phyloP scores from a whole-genome alignment of 1,284 basidiomycete species.

The Ustilago esculenta region DNA sequence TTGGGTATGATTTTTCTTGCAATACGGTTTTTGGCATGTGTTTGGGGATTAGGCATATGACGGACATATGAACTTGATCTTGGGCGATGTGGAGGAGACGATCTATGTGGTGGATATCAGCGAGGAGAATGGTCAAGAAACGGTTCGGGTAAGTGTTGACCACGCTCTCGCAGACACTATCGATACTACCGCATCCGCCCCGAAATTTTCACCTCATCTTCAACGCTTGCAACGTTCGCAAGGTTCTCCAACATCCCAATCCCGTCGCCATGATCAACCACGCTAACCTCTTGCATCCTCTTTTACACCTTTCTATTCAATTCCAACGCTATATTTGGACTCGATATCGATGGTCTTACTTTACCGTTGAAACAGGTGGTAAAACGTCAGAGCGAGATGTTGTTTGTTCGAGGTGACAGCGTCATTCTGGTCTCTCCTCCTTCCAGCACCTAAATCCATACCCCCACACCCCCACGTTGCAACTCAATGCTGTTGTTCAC shows the following conservation, averaged over 20 bases:
- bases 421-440: constrained; percentile 67
- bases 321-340: too few species aligned
- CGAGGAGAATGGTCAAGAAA: constrained; percentile 69
- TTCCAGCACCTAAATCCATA: constrained; percentile 33
- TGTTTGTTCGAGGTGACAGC: constrained; percentile 86
- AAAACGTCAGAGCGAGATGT: constrained; percentile 94
- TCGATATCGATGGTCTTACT: too few species aligned
- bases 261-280: too few species aligned
- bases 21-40: not conserved
- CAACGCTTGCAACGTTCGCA: too few species aligned
- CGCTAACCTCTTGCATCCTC: not conserved
- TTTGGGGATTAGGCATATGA: constrained; percentile 78
- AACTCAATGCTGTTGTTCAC: too few species aligned
- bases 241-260: too few species aligned
- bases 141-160: constrained; percentile 70
- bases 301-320: not conserved
- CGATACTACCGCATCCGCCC: too few species aligned
- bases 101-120: constrained; percentile 65
- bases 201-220: too few species aligned
- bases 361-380: constrained; percentile 74
- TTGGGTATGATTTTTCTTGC: too few species aligned
- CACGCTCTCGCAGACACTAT: too few species aligned
- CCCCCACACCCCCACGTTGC: too few species aligned
- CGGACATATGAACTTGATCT: constrained; percentile 98
- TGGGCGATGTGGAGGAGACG: constrained; percentile 93